Evolutionary conservation across 179 eudicot species (phyloP).

Genomic region (Patellifolia procumbens): DNA sequence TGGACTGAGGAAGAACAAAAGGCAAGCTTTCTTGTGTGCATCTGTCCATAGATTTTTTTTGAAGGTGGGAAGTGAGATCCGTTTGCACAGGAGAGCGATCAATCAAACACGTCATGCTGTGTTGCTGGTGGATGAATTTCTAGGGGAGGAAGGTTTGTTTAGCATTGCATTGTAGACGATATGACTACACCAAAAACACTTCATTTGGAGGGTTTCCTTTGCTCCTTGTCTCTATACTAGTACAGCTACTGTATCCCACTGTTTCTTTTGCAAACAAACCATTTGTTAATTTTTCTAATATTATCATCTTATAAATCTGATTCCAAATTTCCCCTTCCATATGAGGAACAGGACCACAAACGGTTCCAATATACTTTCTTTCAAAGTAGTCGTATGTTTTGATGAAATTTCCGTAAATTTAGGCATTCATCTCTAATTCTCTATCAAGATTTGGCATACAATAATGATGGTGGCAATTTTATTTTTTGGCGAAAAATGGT

Average conservation of each 20-base stretch:
- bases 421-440: too few species aligned
- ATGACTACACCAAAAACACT: neutral
- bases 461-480: too few species aligned
- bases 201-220: conserved; percentile 30
- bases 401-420: too few species aligned
- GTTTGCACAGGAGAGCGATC: neutral
- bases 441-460: too few species aligned
- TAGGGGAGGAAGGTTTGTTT: conserved; percentile 6
- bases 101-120: neutral
- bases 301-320: neutral
- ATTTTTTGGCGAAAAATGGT: too few species aligned
- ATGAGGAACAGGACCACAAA: too few species aligned
- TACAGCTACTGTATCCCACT: neutral
- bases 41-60: conserved; percentile 22
- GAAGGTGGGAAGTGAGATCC: neutral
- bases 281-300: neutral
- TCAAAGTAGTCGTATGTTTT: too few species aligned
- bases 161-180: conserved; percentile 33
- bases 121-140: neutral
- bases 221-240: conserved; percentile 25
- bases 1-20: conserved; percentile 46
- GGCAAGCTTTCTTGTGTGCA: conserved; percentile 13
- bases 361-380: too few species aligned
- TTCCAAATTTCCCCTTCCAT: too few species aligned
- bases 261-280: conserved; percentile 11